These are phyloP conservation scores for Eudorina sp. DNA, from an alignment of 139 green algal species.

Conservation along the genomic window DNA sequence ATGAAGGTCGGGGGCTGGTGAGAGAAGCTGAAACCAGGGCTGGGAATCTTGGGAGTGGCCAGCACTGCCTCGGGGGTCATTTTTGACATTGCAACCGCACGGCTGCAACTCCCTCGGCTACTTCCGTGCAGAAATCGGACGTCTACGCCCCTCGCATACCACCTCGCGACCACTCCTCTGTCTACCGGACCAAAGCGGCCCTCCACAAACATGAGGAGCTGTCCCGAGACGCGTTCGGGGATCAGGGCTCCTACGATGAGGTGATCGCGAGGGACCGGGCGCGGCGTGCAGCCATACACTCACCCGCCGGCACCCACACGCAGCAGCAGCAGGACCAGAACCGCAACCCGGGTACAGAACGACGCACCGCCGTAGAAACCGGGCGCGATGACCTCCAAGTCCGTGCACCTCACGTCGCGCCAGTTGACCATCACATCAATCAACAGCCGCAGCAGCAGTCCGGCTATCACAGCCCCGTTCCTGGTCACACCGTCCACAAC, in stretches of 20 bases:
- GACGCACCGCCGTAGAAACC: neutral
- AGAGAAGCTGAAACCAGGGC: neutral
- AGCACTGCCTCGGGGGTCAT: neutral
- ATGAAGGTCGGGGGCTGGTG: constrained; percentile 13
- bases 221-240: neutral
- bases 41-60: too few relatives aligned
- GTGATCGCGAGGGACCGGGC: neutral
- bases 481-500: neutral
- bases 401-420: neutral
- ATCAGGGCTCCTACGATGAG: neutral
- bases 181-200: neutral
- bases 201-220: neutral
- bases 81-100: neutral
- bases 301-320: neutral
- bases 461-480: too few relatives aligned
- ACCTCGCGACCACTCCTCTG: neutral
- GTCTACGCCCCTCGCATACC: neutral
- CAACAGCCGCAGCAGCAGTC: constrained; percentile 3
- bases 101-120: neutral
- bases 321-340: neutral
- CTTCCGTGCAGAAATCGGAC: neutral
- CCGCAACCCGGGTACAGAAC: neutral
- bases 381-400: neutral
- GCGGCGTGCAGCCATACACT: neutral
- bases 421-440: neutral